Evolutionary conservation across 306 rosid species (phyloP).

Genomic region (Begonia masoniana): DNA sequence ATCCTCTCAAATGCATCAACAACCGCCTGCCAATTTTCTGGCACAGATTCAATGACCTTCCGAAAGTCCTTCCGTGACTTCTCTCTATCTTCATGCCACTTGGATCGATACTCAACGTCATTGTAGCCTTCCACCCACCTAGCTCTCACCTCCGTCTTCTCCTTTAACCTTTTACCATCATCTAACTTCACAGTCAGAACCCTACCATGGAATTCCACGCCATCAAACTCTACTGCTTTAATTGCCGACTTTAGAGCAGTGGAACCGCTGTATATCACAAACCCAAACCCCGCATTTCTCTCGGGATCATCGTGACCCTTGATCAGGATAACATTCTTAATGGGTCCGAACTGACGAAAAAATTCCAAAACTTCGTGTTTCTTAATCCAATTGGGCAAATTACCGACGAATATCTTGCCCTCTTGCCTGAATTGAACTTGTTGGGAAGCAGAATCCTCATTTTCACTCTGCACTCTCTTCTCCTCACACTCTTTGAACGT

Average conservation of each 20-base stretch:
- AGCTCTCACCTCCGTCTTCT: conserved; percentile 38
- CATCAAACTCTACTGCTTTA: conserved; percentile 86
- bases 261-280: conserved; percentile 42
- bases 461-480: conserved; percentile 6
- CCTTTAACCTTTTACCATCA: conserved; percentile 62
- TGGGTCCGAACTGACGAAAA: conserved; percentile 80
- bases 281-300: conserved; percentile 74
- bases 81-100: conserved; percentile 85
- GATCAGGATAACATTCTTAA: conserved; percentile 55
- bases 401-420: conserved; percentile 82
- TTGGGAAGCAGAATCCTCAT: conserved; percentile 2
- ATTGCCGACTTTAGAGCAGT: conserved; percentile 45
- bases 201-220: conserved; percentile 82
- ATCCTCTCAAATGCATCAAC: conserved; percentile 54
- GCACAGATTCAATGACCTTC: conserved; percentile 63
- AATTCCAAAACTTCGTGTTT: conserved; percentile 54
- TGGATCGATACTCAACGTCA: conserved; percentile 34
- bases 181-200: conserved; percentile 73
- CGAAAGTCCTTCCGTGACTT: conserved; percentile 38
- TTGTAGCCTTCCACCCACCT: conserved; percentile 51
- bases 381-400: conserved; percentile 73
- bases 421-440: conserved; percentile 40
- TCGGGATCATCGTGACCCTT: conserved; percentile 40
- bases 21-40: conserved; percentile 91
- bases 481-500: background rate